phyloP scores from a whole-genome alignment of 495 filamentous ascomycete species.

The Hypoxylon lenormandii region DNA sequence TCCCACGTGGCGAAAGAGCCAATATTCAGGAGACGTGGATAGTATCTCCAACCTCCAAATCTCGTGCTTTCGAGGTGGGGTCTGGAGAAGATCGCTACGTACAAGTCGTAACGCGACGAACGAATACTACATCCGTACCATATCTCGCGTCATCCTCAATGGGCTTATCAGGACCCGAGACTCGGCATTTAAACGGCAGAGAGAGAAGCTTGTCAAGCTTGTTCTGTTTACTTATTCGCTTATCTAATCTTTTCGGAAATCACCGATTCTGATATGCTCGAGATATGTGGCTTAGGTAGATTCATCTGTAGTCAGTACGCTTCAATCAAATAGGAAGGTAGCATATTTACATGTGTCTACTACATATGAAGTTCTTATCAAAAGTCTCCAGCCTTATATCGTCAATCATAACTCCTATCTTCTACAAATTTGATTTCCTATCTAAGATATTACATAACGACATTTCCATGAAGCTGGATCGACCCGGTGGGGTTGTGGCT shows the following conservation, averaged over 20 bases:
- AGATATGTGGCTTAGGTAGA: background rate
- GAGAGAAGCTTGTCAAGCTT: background rate
- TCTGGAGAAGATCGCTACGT: constrained; percentile 1
- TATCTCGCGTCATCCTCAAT: background rate
- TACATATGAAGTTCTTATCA: background rate
- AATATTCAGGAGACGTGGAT: constrained; percentile 2
- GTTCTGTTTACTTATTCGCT: background rate
- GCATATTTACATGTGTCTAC: too few relatives aligned
- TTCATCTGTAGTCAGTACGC: background rate
- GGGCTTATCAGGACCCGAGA: background rate
- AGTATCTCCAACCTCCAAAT: background rate
- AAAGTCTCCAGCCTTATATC: background rate
- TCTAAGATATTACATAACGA: too few relatives aligned
- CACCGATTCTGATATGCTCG: background rate
- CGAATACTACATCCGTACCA: too few relatives aligned
- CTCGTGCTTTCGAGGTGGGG: background rate
- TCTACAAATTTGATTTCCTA: too few relatives aligned
- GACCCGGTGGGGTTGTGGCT: too few relatives aligned
- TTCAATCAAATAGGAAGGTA: constrained; percentile 8
- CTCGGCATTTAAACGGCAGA: background rate
- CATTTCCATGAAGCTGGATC: too few relatives aligned
- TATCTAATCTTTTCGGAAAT: constrained; percentile 3
- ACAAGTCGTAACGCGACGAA: background rate
- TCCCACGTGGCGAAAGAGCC: background rate
- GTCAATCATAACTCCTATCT: background rate